Conservation (phyloP, 257 asterid species). For the Coffea canephora region DNA sequence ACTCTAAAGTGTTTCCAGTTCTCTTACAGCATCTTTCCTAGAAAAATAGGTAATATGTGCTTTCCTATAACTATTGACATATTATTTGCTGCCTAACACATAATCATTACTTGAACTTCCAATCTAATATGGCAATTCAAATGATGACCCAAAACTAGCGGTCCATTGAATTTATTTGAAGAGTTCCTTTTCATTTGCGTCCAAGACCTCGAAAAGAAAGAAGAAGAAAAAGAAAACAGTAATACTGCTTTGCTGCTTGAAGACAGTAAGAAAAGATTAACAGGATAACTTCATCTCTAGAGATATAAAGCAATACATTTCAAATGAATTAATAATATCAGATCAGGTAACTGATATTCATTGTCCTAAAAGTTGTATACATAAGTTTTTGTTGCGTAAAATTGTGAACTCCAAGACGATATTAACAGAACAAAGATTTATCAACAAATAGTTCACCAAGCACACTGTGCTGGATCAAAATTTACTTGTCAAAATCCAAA, state of each 20-base stretch:
- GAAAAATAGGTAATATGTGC: background rate
- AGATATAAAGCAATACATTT: background rate
- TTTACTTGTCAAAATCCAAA: constrained; percentile 8
- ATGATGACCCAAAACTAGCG: background rate
- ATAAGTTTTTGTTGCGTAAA: background rate
- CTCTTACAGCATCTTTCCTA: no score
- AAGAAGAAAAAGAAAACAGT: background rate
- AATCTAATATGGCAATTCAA: background rate
- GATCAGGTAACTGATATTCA: background rate
- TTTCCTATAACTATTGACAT: background rate
- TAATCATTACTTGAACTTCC: background rate
- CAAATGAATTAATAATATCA: background rate
- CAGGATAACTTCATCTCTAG: background rate
- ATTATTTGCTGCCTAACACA: background rate
- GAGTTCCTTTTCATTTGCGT: background rate
- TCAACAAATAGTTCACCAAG: background rate
- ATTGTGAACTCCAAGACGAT: background rate
- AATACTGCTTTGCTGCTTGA: no score
- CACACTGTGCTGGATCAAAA: background rate
- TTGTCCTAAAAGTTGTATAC: background rate
- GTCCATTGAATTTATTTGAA: background rate
- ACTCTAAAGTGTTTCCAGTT: no score
- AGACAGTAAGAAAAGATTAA: background rate
- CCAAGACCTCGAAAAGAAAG: background rate
- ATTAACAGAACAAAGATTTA: background rate